phyloP scores from a whole-genome alignment of 2,329 filamentous ascomycete genomes.

The Verticillium tricorpus region DNA sequence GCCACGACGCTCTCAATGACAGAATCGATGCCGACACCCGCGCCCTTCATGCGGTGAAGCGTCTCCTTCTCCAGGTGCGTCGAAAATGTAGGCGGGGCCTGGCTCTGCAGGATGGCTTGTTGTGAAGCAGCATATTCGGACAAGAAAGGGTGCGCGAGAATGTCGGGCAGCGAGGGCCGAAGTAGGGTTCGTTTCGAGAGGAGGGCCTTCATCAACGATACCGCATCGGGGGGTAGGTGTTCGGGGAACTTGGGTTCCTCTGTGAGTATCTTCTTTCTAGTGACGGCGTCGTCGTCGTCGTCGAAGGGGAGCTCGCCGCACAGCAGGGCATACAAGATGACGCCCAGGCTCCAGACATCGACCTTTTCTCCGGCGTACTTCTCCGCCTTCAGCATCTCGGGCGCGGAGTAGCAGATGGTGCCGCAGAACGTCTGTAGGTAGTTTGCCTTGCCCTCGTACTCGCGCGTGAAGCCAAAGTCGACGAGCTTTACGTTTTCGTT shows the following conservation, averaged over 20 bases:
- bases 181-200: conserved; percentile 86
- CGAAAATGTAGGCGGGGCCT: conserved; percentile 76
- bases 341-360: conserved; percentile 88
- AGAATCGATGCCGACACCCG: conserved; percentile 88
- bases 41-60: conserved; percentile 84
- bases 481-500: conserved; percentile 96
- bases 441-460: conserved; percentile 93
- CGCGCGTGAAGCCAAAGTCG: conserved; percentile 95
- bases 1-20: conserved; percentile 92
- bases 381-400: conserved; percentile 97
- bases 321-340: conserved; percentile 78
- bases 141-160: conserved; percentile 83
- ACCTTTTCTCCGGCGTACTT: conserved; percentile 98
- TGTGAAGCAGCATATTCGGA: conserved; percentile 83
- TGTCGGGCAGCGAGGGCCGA: conserved; percentile 76
- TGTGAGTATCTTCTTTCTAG: conserved; percentile 77
- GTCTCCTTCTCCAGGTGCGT: conserved; percentile 87
- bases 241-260: conserved; percentile 85
- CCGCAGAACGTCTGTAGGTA: conserved; percentile 97
- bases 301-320: conserved; percentile 90
- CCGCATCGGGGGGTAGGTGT: conserved; percentile 71
- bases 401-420: conserved; percentile 94
- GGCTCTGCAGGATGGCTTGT: conserved; percentile 80
- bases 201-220: conserved; percentile 70
- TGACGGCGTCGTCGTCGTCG: conserved; percentile 87